Evolutionary conservation across 306 rosid genomes (phyloP), one percentile per base, ranked within the genome.

Genomic region (Malus orientalis): DNA sequence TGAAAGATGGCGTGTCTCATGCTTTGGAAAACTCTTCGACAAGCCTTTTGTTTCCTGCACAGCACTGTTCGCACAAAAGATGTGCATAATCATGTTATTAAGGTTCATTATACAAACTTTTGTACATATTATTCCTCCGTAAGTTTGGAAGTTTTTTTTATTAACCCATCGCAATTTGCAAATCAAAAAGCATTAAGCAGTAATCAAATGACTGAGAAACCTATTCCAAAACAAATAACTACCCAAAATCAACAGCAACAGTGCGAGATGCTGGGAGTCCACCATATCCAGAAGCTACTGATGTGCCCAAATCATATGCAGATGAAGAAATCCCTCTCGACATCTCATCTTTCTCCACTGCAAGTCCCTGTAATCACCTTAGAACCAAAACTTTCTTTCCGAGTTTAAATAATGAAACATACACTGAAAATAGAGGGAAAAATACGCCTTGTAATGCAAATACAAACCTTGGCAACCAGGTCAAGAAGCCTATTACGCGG

Each of bases 1-100:
- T 14, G 97, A 94, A 88, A 94, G 95, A 83, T 91, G 97, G 22
- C 91, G 82, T 18, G 97, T 89, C 86, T 94, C 98, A 16, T 88
- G 97, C 84, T 94, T 91, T 19, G 94, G 90, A 78, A 91, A 90
- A 83, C 83, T 86, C 78, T 89, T 91, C 6, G 98, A 89, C 6
- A 86, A 77, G 69, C 91, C 94, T 83, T 91, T 90, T 36, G 83
- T 64, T 75, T 91, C 98, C 75, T 83, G 84, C 71, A 72, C 85
- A 65, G 87, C 78, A 74, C 98, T 91, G 88, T 22, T 63, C 68
- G 33, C 66, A 70, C 78, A 81, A 76, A 74, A 74, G 18, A 7
- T 53, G 73, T 22, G 23, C 70, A 75, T 25, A 29, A 19, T 83
- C 14, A n/a, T 16, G 6, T 32, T 32, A 14, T 53, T 32, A 20